phyloP scores from a whole-genome alignment of 805 yeast species.

The Candida adriatica region DNA sequence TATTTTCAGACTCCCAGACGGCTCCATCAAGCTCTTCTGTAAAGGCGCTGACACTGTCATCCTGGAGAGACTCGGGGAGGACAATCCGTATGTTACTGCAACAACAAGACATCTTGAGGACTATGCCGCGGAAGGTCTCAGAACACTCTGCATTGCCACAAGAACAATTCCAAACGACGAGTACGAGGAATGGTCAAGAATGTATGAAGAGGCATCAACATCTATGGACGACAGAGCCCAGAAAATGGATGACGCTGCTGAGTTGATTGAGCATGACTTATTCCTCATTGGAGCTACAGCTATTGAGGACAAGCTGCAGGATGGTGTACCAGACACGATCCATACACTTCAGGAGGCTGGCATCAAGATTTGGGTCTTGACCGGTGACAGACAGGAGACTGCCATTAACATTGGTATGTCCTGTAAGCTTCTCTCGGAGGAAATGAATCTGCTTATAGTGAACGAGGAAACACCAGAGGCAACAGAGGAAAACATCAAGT shows the following conservation, averaged over 20 bases:
- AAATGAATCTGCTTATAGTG: slow-evolving; percentile 85
- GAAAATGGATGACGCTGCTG: slow-evolving; percentile 83
- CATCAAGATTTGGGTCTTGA: slow-evolving; percentile 93
- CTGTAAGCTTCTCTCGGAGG: slow-evolving; percentile 88
- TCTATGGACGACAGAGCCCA: slow-evolving; percentile 68
- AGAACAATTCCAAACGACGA: slow-evolving; percentile 76
- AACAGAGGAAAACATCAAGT: slow-evolving; percentile 64
- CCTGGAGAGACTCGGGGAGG: slow-evolving; percentile 67
- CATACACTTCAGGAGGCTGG: slow-evolving; percentile 95
- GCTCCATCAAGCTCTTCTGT: slow-evolving; percentile 77
- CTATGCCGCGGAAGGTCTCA: slow-evolving; percentile 91
- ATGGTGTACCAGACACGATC: slow-evolving; percentile 97
- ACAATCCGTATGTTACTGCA: slow-evolving; percentile 74
- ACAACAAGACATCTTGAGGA: slow-evolving; percentile 88
- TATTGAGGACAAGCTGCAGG: slow-evolving; percentile 95
- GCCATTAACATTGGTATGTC: slow-evolving; percentile 99
- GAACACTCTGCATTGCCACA: slow-evolving; percentile 90
- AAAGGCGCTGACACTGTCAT: slow-evolving; percentile 99
- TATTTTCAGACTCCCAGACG: slow-evolving; percentile 90
- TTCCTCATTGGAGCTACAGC: slow-evolving; percentile 94
- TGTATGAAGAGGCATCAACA: slow-evolving; percentile 76
- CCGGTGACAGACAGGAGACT: slow-evolving; percentile 98
- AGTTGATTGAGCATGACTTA: slow-evolving; percentile 72
- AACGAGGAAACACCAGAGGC: slow-evolving; percentile 80
- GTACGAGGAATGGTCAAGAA: slow-evolving; percentile 59